Base-by-base conservation (phyloP, 1,284 basidiomycete species). In the Dichomitus squalens region DNA sequence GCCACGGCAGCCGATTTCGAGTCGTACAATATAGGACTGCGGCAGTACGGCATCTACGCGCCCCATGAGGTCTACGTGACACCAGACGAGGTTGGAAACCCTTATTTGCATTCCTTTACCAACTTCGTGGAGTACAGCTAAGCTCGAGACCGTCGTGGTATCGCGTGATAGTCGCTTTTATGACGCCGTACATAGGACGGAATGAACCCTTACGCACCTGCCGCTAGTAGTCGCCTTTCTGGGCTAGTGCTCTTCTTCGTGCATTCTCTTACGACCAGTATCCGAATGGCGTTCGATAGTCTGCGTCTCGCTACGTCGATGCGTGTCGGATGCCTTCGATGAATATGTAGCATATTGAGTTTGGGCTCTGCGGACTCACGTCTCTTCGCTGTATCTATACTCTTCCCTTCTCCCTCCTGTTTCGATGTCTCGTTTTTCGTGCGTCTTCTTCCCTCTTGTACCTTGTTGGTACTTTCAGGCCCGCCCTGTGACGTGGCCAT, bases 11-110 rank as follows among this genome's bases (percentile, higher is more conserved):
- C 49, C 35, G 62, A 67, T 52, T 55, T 66, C 49, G 58, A 66
- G 52, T 46, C 63, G 20, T 70, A 70, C 57, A 47, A 60, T 12
- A 35, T 59, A 21, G 67, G 66, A n/a, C 55, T 69, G 31, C 55
- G 57, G 18, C 62, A 61, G 12, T 60, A 59, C 23, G 63, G 59
- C 11, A 66, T 67, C 43, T 44, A 50, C 46, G 57, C 48, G 8
- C 11, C 21, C 23, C 41, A 50, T 0, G 62, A 52, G 35, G 29
- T 48, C 21, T 66, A 62, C 53, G 49, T 48, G 52, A 27, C 53
- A 25, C 52, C 64, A 43, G 52, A 62, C 3, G 55, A 39, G 29
- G 56, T 63, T 27, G 44, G 65, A 44, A 60, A 67, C 49, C 59
- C 63, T 56, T 59, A 49, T 59, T 39, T 57, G 33, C 49, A 64